Evolutionary conservation across 2,329 filamentous ascomycete genomes (phyloP).

Genomic region (Lachnellula arida): DNA sequence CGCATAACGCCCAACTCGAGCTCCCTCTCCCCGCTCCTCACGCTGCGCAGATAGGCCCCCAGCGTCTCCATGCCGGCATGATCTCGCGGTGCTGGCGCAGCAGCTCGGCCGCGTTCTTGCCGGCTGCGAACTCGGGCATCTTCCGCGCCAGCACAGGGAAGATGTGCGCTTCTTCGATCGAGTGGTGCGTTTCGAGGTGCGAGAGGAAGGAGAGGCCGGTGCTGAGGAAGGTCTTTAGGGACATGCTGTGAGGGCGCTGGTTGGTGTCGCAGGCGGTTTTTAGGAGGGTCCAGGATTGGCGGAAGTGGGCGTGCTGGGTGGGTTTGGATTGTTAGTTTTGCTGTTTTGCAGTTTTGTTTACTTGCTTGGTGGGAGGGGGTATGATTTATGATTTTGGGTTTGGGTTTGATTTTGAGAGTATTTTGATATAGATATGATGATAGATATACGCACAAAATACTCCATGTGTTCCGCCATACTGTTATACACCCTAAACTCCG

Average conservation of each 20-base stretch:
- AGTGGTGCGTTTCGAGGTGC: slow-evolving; percentile 72
- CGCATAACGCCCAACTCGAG: slow-evolving; percentile 57
- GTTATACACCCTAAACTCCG: slow-evolving; percentile 58
- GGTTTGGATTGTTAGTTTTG: neutral
- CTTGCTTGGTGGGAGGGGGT: neutral
- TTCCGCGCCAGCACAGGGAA: slow-evolving; percentile 72
- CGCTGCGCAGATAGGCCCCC: slow-evolving; percentile 59
- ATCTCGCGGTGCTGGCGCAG: slow-evolving; percentile 74
- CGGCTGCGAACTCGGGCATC: slow-evolving; percentile 69
- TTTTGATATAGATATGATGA: neutral
- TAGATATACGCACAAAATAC: slow-evolving; percentile 44
- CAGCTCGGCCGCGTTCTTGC: slow-evolving; percentile 54
- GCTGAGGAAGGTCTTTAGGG: slow-evolving; percentile 63
- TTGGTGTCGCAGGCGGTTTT: slow-evolving; percentile 58
- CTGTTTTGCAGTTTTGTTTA: no score
- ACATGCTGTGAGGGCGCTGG: slow-evolving; percentile 58
- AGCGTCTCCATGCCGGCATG: slow-evolving; percentile 69
- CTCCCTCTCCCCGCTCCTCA: slow-evolving; percentile 57
- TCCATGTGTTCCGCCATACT: slow-evolving; percentile 60
- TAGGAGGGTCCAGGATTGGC: slow-evolving; percentile 65
- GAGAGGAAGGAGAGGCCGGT: slow-evolving; percentile 65
- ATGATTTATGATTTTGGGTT: no score
- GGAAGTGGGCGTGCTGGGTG: slow-evolving; percentile 69
- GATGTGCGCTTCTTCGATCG: slow-evolving; percentile 75
- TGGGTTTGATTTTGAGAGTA: no score